Percentiles rank a stretch among this genome's conserved stretches.
These are phyloP conservation scores for Tetrapisispora namnaoensis DNA, from an alignment of 805 yeast species.

Conservation along the genomic window DNA sequence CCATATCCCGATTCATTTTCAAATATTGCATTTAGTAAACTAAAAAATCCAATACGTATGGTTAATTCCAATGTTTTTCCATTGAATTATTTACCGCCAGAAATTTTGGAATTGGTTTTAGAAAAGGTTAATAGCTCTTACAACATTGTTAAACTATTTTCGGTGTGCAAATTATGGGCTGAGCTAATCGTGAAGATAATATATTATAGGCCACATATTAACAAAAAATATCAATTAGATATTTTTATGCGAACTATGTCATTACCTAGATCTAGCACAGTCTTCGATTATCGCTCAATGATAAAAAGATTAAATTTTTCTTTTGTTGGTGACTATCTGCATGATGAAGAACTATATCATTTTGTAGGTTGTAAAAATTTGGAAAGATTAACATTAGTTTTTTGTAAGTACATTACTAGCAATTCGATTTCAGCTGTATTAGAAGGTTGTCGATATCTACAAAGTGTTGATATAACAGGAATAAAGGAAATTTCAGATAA, in stretches of 20 bases:
- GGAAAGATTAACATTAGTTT: slow-evolving; percentile 78
- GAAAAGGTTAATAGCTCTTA: slow-evolving; percentile 50
- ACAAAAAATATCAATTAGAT: slow-evolving; percentile 44
- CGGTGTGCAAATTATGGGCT: slow-evolving; percentile 78
- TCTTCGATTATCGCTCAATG: slow-evolving; percentile 57
- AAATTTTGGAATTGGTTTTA: slow-evolving; percentile 54
- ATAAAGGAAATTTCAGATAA: slow-evolving; percentile 60
- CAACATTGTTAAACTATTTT: slow-evolving; percentile 50
- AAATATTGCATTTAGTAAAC: not conserved
- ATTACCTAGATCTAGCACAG: slow-evolving; percentile 30
- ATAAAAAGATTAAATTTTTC: slow-evolving; percentile 76
- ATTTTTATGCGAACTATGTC: slow-evolving; percentile 29
- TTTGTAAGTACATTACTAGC: slow-evolving; percentile 58
- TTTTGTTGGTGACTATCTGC: slow-evolving; percentile 56
- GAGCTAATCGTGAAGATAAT: slow-evolving; percentile 64
- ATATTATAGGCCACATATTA: slow-evolving; percentile 80
- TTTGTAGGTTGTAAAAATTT: slow-evolving; percentile 64
- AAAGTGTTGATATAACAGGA: slow-evolving; percentile 82
- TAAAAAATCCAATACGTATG: slow-evolving; percentile 1
- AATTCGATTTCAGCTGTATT: slow-evolving; percentile 53
- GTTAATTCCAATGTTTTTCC: slow-evolving; percentile 14
- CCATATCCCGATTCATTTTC: not conserved
- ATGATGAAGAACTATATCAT: slow-evolving; percentile 49
- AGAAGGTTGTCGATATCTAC: slow-evolving; percentile 56
- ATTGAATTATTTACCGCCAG: slow-evolving; percentile 36